Conservation (phyloP, 257 asterid species). For the Sherardia arvensis region DNA sequence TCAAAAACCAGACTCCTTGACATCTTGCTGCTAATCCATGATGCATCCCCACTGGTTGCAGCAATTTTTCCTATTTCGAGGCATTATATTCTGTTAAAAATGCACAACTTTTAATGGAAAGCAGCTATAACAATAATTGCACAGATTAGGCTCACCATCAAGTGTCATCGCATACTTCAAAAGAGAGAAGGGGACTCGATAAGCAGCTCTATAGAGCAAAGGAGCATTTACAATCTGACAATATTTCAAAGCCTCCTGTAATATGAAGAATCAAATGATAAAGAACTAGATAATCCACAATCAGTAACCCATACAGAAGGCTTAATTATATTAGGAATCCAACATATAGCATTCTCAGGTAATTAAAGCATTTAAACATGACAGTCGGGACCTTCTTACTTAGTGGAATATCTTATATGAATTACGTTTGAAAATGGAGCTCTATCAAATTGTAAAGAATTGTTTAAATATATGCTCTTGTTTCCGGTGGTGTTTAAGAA, state of each 20-base stretch:
- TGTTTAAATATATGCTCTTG: not conserved
- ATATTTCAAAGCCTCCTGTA: constrained; percentile 71
- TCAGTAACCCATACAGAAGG: not conserved
- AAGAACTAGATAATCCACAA: not conserved
- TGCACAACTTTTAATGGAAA: not conserved
- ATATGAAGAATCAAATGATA: not conserved
- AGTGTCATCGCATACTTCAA: constrained; percentile 98
- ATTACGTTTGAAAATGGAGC: not conserved
- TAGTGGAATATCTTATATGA: not conserved
- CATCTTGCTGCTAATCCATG: constrained; percentile 90
- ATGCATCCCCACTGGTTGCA: constrained; percentile 91
- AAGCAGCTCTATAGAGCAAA: constrained; percentile 85
- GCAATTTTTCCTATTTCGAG: constrained; percentile 75
- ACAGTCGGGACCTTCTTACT: not conserved
- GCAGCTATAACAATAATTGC: constrained; percentile 3
- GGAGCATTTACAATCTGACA: constrained; percentile 96
- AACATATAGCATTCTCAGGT: not conserved
- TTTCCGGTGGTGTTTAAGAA: not conserved
- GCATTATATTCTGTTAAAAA: constrained; percentile 3
- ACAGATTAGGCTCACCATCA: constrained; percentile 63
- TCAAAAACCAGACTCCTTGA: constrained; percentile 84
- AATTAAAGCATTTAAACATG: not conserved
- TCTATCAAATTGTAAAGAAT: not conserved
- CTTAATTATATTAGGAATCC: not conserved
- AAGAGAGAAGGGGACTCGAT: constrained; percentile 81